Percentiles rank a stretch among this genome's conserved stretches.
Evolutionary conservation across 2,329 filamentous ascomycete genomes (phyloP).

Genomic region (Cryphonectria nitschkei): DNA sequence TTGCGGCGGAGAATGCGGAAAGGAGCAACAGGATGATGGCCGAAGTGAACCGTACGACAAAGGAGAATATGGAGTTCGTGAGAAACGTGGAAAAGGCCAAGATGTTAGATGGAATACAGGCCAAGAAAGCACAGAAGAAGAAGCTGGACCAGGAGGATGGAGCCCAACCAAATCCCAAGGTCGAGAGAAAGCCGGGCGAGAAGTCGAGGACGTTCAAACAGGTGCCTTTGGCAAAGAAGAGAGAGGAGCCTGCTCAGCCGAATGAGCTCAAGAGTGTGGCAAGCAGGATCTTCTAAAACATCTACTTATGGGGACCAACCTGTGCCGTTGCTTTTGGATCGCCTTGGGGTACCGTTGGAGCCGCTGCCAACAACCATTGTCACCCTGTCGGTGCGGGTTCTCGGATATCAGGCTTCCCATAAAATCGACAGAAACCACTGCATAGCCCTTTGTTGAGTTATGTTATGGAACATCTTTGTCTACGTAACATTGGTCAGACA

Average conservation of each 20-base stretch:
- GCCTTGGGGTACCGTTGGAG: neutral
- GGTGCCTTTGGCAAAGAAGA: conserved; percentile 60
- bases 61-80: conserved; percentile 82
- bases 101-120: conserved; percentile 75
- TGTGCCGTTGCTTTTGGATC: neutral
- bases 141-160: conserved; percentile 41
- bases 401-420: neutral
- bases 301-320: neutral
- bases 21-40: conserved; percentile 74
- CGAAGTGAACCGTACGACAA: conserved; percentile 74
- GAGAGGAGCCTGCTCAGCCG: conserved; percentile 48
- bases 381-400: neutral
- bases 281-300: conserved; percentile 64
- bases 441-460: conserved; percentile 6
- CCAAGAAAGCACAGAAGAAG: conserved; percentile 56
- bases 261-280: conserved; percentile 63
- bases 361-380: neutral
- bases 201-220: conserved; percentile 67
- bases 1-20: conserved; percentile 80
- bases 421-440: neutral
- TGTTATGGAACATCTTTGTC: neutral
- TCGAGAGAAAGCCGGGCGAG: conserved; percentile 33
- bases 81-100: conserved; percentile 79
- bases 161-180: conserved; percentile 21
- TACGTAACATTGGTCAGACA: neutral